Base-by-base conservation (phyloP, 768 basidiomycete genomes). In the Leccinum disarticulatum region DNA sequence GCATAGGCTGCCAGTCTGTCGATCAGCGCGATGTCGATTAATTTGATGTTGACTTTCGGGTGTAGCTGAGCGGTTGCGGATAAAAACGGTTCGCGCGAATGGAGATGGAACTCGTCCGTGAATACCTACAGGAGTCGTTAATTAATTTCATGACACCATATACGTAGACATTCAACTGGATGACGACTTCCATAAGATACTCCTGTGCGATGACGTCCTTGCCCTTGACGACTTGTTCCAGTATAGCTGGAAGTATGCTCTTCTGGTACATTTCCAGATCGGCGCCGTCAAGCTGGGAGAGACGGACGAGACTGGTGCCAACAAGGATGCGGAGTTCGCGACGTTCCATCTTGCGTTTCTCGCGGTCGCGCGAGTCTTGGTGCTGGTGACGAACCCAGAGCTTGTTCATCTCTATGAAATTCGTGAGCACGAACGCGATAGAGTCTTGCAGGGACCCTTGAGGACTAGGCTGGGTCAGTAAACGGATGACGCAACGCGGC, bases 171-270 rank as follows among this genome's bases (percentile, higher is more conserved):
- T 82, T 36, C 59, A 91, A 93, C 81, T 99, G 97, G 65, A 99
- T 99, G 61, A 99, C 95, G 10, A 98, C 97, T 74, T 99, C 97
- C 97, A 98, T 98, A 50, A 98, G 74, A 74, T 99, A 99, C 72
- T 98, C 97, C 73, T 99, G 97, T 0, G 97, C 97, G 61, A 98
- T 98, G 49, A 95, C 91, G 70, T 99, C 97, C 73, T 97, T 96
- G 77, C 97, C 98, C 69, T 90, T 96, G 60, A 98, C 96, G 54
- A 98, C 91, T 22, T 22, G 22, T 1, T 22, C 22, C 1, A 22
- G 77, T 57, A 98, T 87, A 61, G 91, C 91, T 0, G 97, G 95
- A 7, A 99, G 83, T 63, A 99, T 99, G 27, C 72, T 85, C 56
- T 74, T 80, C 68, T 87, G 86, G 74, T 98, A 98, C 84, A 97